These are phyloP conservation scores for Rhytidhysteron rufulum DNA, from an alignment of 2,329 filamentous ascomycete species.

Conservation along the genomic window DNA sequence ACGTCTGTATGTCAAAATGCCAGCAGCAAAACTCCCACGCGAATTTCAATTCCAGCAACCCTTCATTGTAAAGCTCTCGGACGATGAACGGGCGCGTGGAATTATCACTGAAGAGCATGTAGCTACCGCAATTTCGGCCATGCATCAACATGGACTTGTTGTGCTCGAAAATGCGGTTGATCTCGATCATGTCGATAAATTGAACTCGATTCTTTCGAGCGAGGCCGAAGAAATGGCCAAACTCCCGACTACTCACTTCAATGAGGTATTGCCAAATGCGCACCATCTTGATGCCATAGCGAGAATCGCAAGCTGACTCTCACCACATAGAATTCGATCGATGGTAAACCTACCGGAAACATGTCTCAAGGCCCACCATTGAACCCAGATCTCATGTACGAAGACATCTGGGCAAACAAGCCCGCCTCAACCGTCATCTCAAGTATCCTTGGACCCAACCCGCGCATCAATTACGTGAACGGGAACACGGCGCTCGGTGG, in stretches of 20 bases:
- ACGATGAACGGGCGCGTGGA: background rate
- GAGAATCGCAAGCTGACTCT: constrained; percentile 3
- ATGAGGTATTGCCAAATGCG: background rate
- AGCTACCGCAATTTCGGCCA: constrained; percentile 16
- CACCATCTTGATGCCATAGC: constrained; percentile 3
- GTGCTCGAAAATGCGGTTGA: constrained; percentile 28
- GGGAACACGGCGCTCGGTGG: constrained; percentile 30
- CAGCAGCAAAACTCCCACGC: background rate
- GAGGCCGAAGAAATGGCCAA: constrained; percentile 5
- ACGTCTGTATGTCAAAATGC: no score
- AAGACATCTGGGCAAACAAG: constrained; percentile 12
- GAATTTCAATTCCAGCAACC: background rate
- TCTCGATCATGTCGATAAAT: constrained; percentile 6
- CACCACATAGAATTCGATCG: constrained; percentile 6
- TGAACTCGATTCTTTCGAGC: constrained; percentile 9
- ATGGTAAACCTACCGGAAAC: constrained; percentile 10
- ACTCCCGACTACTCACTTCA: constrained; percentile 1
- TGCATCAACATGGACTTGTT: constrained; percentile 30
- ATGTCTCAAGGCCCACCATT: constrained; percentile 5
- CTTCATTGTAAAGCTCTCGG: background rate
- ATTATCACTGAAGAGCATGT: background rate
- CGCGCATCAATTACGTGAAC: constrained; percentile 29
- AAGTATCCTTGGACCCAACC: constrained; percentile 22
- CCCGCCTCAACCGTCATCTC: constrained; percentile 8
- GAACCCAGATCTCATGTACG: constrained; percentile 6